Evolutionary conservation across 1,139 yeast genomes (phyloP), one percentile per base, ranked within the genome.

Genomic region (Sugiyamaella pinicola): DNA sequence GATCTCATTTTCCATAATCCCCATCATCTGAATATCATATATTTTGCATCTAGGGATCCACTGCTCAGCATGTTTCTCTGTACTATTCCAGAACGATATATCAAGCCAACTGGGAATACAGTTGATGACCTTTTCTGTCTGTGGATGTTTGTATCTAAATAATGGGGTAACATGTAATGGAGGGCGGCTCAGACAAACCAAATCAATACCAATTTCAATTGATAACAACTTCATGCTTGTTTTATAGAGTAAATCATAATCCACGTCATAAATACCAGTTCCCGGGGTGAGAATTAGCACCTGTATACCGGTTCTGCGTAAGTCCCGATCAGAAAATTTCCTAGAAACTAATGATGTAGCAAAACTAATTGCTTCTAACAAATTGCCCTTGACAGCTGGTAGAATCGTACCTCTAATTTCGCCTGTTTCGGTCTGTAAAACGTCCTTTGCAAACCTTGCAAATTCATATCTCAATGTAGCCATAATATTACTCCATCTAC

Each of bases 1-100:
- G 48, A 84, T 76, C 64, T 91, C 97, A 61, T 87, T 88, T 62
- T 91, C 98, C 85, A 91, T 89, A 4, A 91, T 81, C 0, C 98
- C 99, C 96, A 91, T 91, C 98, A 93, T 95, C 68, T 93, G 99
- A 19, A 95, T 72, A 63, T 91, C 98, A 67, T 93, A 91, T 47
- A 95, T 90, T 64, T 89, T 90, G 69, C 97, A 90, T 33, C 95
- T 75, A 0, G 99, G 97, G 24, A 85, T 80, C 97, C 98, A 93
- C 61, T 85, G 87, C 40, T 76, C 76, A 15, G 76, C 70, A 17
- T 72, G 65, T n/a, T 64, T 72, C 13, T 71, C 73, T 12, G 68
- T 64, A 3, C 73, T 65, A 31, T 80, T 81, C 85, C 95, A 93
- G 64, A 86, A 93, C 0, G 96, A 88, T 12, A 91, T 85, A 66